These are phyloP conservation scores for Barnettozyma populi DNA, from an alignment of 805 yeast genomes.

Conservation along the genomic window DNA sequence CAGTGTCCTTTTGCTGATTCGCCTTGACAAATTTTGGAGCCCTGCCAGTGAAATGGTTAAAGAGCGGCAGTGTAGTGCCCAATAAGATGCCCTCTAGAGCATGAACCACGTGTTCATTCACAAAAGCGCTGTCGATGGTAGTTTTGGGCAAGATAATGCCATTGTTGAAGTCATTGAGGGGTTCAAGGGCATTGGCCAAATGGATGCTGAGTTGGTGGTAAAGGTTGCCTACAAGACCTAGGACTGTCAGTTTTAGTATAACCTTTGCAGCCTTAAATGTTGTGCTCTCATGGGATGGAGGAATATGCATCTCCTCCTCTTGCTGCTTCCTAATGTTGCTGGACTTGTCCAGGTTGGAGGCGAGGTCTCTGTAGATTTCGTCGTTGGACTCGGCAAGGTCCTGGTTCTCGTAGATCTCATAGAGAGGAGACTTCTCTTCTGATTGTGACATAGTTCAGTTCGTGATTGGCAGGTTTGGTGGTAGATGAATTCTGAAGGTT, in stretches of 20 bases:
- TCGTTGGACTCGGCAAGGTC: conserved; percentile 4
- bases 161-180: not conserved
- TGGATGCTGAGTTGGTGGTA: conserved; percentile 7
- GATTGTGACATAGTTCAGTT: conserved; percentile 3
- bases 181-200: not conserved
- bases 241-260: not conserved
- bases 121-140: not conserved
- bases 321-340: not conserved
- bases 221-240: conserved; percentile 6
- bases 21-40: not conserved
- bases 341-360: conserved; percentile 8
- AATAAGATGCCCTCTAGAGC: conserved; percentile 53
- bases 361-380: conserved; percentile 7
- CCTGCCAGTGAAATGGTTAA: conserved; percentile 21
- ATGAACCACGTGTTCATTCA: conserved; percentile 17
- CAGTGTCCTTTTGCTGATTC: not conserved
- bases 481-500: not conserved
- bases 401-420: conserved; percentile 5
- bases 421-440: conserved; percentile 7
- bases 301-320: conserved; percentile 1
- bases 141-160: not conserved
- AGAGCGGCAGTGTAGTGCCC: conserved; percentile 47
- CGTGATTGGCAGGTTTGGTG: not conserved
- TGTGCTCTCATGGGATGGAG: not conserved
- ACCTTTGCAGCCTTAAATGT: not conserved